These are phyloP conservation scores for Leccinum incarnatum DNA, from an alignment of 768 basidiomycete species.

Conservation along the genomic window DNA sequence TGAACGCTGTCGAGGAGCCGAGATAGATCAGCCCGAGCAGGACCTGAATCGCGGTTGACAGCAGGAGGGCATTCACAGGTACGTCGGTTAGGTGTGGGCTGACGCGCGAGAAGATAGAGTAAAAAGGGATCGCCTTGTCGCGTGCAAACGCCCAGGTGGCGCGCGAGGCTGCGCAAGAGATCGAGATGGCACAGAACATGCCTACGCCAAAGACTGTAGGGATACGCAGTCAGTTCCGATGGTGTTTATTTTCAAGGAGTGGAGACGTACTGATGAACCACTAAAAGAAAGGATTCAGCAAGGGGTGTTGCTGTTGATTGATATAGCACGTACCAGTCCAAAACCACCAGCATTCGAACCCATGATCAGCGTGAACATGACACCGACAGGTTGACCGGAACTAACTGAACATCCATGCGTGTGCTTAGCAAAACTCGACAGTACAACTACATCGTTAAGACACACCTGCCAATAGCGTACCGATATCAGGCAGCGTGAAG, in stretches of 20 bases:
- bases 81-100: constrained; percentile 41
- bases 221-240: accelerated
- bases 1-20: constrained; percentile 61
- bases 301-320: constrained; percentile 2
- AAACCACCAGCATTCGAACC: constrained; percentile 61
- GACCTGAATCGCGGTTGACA: constrained; percentile 56
- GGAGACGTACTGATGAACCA: constrained; percentile 42
- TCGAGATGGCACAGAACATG: constrained; percentile 64
- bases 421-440: constrained; percentile 3
- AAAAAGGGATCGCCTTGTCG: constrained; percentile 61
- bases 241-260: neutral
- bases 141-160: constrained; percentile 72
- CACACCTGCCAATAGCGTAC: constrained; percentile 49
- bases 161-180: constrained; percentile 63
- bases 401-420: constrained; percentile 37
- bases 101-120: constrained; percentile 46
- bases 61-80: constrained; percentile 58
- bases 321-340: constrained; percentile 44
- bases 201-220: constrained; percentile 49
- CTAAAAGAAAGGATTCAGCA: constrained; percentile 13
- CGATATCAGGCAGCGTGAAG: constrained; percentile 61
- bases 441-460: neutral
- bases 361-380: constrained; percentile 62
- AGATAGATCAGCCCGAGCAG: constrained; percentile 63
- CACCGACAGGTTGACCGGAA: constrained; percentile 60